Base-by-base conservation (phyloP, 352 stramenopile genomes). In the Elongisporangium senticosum region DNA sequence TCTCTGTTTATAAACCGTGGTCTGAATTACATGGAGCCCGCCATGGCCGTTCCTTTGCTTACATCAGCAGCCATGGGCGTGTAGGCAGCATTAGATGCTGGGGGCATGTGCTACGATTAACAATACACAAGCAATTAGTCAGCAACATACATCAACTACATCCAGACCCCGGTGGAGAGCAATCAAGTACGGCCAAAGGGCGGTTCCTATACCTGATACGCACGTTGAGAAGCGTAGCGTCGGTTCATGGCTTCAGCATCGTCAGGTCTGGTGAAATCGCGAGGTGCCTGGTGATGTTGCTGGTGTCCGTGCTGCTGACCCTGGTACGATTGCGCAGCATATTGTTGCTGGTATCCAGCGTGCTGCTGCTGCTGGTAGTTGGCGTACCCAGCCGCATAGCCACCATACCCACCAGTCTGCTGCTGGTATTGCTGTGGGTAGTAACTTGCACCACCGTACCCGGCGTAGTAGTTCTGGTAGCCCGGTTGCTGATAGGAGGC, bases 181-280 rank as follows among this genome's bases (percentile, higher is more conserved):
- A 23, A 17, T 51, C 11, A 13, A 28, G 15, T 24, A 14, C n/a
- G 14, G 20, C 4, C 23, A 7, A 47, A 3, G 2, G 62, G 19
- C 40, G 58, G n/a, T 60, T 58, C 51, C n/a, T 59, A 58, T 79
- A 90, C 83, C 77, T 93, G 81, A 59, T 90, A 91, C 33, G 78
- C 80, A 64, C 80, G 81, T 71, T 90, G 78, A 51, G 79, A 82
- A 14, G 79, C 79, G 53, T 87, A 93, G 65, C 79, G 78, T 56
- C 77, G 83, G 65, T 93, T 93, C 76, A 90, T 88, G 37, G 62
- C 68, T 61, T 89, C 79, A 37, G 85, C 65, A 55, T 93, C 78
- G 49, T 93, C 83, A 7, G 82, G 79, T 11, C 63, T 73, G 28
- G 83, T 93, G 43, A 93, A 93, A 55, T 93, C 83, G 5, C 59